Evolutionary conservation across 2,329 filamentous ascomycete genomes (phyloP), one percentile per base, ranked within the genome.

Genomic region (Canariomyces notabilis): DNA sequence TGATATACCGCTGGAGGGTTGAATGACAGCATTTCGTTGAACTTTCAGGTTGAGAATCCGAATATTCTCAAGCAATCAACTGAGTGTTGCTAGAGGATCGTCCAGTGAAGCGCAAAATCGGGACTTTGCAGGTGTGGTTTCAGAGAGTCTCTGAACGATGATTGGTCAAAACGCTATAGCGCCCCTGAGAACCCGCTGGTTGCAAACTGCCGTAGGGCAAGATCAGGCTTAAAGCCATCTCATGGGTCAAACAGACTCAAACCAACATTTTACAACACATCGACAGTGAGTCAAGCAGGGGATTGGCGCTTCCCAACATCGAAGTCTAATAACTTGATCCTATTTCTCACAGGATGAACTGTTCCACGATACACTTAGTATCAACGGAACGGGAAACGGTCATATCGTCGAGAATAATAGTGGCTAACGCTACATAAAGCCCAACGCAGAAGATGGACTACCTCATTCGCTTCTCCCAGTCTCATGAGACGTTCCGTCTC

Each of bases 401-500:
- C 33, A 26, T 14, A 18, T 14, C 39, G 6, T 18, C 4, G 14
- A 9, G 22, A 38, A n/a, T 16, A 11, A n/a, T n/a, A n/a, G n/a
- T n/a, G n/a, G n/a, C n/a, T n/a, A n/a, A n/a, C n/a, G n/a, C n/a
- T n/a, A n/a, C n/a, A n/a, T n/a, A 40, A 39, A 33, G 14, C 26
- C 26, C 26, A 29, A 21, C 18, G 8, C 33, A 33, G 32, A 48
- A 48, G 38, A 51, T 83, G 80, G 80, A 94, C 52, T 97, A 87
- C 61, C 76, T 98, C 50, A 82, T 98, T 54, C 87, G 91, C 58
- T 89, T 97, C 63, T 85, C 84, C 36, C 93, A 97, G 67, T 75
- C 79, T 48, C 90, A 97, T 65, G 89, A 96, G 70, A 85, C 80
- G n/a, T 98, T 98, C 64, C 85, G 91, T 32, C 74, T 82, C 46